phyloP scores from a whole-genome alignment of 192 early-diverging fungal species.

The Backusella morwellensis region DNA sequence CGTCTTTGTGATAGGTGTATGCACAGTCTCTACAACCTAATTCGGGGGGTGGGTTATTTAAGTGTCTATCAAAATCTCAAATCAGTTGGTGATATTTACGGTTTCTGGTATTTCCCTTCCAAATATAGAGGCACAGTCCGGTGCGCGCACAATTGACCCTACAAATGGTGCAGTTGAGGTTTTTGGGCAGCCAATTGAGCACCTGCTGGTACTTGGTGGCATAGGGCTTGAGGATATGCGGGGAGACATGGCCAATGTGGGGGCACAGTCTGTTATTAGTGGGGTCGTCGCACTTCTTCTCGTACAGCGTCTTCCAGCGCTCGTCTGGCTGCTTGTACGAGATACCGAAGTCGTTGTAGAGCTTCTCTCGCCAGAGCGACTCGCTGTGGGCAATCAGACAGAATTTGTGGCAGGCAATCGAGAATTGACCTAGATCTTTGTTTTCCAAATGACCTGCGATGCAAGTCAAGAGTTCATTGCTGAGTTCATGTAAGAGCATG shows the following conservation, averaged over 20 bases:
- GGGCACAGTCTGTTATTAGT: conserved; percentile 28
- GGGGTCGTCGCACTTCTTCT: conserved; percentile 21
- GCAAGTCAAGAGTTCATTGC: conserved; percentile 16
- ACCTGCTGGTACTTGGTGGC: conserved; percentile 18
- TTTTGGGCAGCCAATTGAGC: conserved; percentile 26
- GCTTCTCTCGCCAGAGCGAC: conserved; percentile 27
- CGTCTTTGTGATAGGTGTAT: conserved; percentile 28
- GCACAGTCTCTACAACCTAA: conserved; percentile 34
- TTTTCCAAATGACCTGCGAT: conserved; percentile 19
- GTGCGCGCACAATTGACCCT: conserved; percentile 10
- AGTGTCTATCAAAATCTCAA: no score
- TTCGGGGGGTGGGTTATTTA: no score
- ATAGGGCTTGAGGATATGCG: conserved; percentile 19
- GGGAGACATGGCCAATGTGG: conserved; percentile 19
- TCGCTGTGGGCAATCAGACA: conserved; percentile 19
- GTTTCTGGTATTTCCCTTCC: conserved; percentile 29
- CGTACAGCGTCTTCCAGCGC: conserved; percentile 26
- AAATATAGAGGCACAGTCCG: conserved; percentile 31
- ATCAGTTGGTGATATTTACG: conserved; percentile 9
- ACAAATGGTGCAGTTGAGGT: conserved; percentile 27
- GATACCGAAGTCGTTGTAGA: conserved; percentile 27
- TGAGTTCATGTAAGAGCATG: conserved; percentile 4
- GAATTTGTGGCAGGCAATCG: conserved; percentile 20
- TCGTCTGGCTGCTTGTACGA: conserved; percentile 28
- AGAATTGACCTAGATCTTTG: conserved; percentile 10